Evolutionary conservation across 495 filamentous ascomycete species (phyloP), one percentile per base, ranked within the genome.

Genomic region (Talaromyces proteolyticus): DNA sequence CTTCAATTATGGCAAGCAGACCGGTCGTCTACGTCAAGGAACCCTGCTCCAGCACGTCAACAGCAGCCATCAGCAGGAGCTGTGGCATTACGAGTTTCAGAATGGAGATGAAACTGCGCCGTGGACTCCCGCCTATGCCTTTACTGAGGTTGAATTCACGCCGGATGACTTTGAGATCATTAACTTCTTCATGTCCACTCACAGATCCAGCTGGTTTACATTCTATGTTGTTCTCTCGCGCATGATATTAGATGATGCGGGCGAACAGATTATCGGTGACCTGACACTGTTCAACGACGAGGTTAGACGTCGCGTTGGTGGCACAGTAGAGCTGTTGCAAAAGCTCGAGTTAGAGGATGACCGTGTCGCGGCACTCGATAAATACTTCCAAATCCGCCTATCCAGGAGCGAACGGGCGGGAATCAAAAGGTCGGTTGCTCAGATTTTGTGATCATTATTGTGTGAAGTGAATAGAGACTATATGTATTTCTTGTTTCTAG

Each of bases 61-160:
- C 59, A 42, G 57, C 44, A 19, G 53, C 52, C 17, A 42, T 20
- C 40, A 42, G 14, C 61, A 72, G 49, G 58, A 60, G 41, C 59
- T 75, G 18, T 84, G 80, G 79, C 63, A 79, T 34, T 79, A 78
- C 56, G 64, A 81, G 62, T 68, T 68, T 58, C 61, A 69, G 17
- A 68, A 73, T 17, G 20, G 17, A 12, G 52, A 53, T 17, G n/a
- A n/a, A n/a, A n/a, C n/a, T n/a, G n/a, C n/a, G n/a, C n/a, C n/a
- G n/a, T 86, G 80, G 76, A 63, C 64, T 16, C 57, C 68, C 3
- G 67, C 67, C n/a, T 85, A 83, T 55, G 74, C 69, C 47, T 86
- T 87, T 22, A 62, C 70, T 1, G 66, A 76, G 54, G 60, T 68
- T 18, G 84, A 81, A 64, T 84, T 83, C 55, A 53, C 74, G 20